These are phyloP conservation scores for Acidiella bohemica DNA, from an alignment of 495 filamentous ascomycete species.

Conservation along the genomic window DNA sequence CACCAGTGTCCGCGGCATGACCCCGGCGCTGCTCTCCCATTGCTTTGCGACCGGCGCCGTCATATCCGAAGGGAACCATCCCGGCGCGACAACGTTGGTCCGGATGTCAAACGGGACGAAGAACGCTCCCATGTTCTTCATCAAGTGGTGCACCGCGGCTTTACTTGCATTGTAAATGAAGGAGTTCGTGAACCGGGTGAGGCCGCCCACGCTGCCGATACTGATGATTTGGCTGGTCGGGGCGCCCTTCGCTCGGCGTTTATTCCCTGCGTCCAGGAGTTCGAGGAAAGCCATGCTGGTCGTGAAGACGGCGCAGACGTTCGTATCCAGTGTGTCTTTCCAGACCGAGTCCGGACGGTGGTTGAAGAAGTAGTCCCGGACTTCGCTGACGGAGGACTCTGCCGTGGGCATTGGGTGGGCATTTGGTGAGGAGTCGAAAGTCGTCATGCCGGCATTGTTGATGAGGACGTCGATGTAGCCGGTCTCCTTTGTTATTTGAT, in stretches of 20 bases:
- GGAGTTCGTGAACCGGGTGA: constrained; percentile 12
- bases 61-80: constrained; percentile 26
- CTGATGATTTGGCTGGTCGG: constrained; percentile 27
- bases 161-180: constrained; percentile 23
- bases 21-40: constrained; percentile 10
- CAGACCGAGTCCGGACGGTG: constrained; percentile 11
- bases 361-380: constrained; percentile 19
- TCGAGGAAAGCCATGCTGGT: constrained; percentile 31
- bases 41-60: constrained; percentile 14
- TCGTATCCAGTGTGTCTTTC: constrained; percentile 15
- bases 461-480: constrained; percentile 30
- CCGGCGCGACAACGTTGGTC: constrained; percentile 19
- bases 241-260: constrained; percentile 9
- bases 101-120: constrained; percentile 27
- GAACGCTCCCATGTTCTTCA: constrained; percentile 26
- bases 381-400: constrained; percentile 8
- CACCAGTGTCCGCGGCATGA: constrained; percentile 15
- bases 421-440: constrained; percentile 14
- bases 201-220: constrained; percentile 23
- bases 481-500: constrained; percentile 26
- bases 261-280: constrained; percentile 33
- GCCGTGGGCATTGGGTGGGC: constrained; percentile 13
- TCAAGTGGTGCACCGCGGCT: constrained; percentile 24
- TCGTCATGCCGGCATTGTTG: constrained; percentile 19
- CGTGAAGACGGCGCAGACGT: constrained; percentile 16